Base-by-base conservation (phyloP, 495 filamentous ascomycete species). In the Hyaloscypha finlandica region DNA sequence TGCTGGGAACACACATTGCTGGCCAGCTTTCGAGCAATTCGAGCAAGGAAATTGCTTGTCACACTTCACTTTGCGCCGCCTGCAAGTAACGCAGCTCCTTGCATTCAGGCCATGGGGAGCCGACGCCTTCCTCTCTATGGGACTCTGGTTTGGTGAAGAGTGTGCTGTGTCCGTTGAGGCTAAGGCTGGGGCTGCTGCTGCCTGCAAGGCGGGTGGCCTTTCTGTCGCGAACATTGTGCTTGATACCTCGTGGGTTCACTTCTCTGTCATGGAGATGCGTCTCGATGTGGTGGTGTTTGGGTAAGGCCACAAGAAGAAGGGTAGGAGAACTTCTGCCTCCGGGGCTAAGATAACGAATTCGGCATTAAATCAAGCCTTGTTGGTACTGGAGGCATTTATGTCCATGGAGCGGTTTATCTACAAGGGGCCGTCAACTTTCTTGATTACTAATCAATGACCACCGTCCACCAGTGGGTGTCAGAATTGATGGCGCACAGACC, bases 41-140 rank as follows among this genome's bases (percentile, higher is more conserved):
- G 88, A 88, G 77, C 93, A 97, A 6, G 93, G 92, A 14, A 83
- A 79, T 53, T 86, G 81, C 76, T 96, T 96, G 80, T 97, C 92
- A 77, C 93, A 97, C 64, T 89, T 89, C 5, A 95, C 92, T 75
- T 97, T 97, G 56, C 93, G 82, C 67, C 88, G 86, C 29, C 92
- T 84, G 74, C 93, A 97, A 32, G 91, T 95, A 3, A 92, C 86
- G 76, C 93, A 97, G 68, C 90, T 93, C 64, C 92, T 84, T 9
- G 89, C 83, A 71, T 88, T 90, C 11, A 88, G 71, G 20, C 65
- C 68, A 59, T 72, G 67, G 19, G 68, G 63, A 32, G 60, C 39
- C 5, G 66, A 68, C 30, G 62, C 32, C 37, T 71, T 71, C 37
- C 66, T 63, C 32, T 71, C 64, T 19, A 59, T 33, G 1, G 69